A percentile compares a stretch with the other conserved stretches of the same genome.
These are phyloP conservation scores for Lithohypha guttulata DNA, from an alignment of 2,329 filamentous ascomycete species.

Conservation along the genomic window DNA sequence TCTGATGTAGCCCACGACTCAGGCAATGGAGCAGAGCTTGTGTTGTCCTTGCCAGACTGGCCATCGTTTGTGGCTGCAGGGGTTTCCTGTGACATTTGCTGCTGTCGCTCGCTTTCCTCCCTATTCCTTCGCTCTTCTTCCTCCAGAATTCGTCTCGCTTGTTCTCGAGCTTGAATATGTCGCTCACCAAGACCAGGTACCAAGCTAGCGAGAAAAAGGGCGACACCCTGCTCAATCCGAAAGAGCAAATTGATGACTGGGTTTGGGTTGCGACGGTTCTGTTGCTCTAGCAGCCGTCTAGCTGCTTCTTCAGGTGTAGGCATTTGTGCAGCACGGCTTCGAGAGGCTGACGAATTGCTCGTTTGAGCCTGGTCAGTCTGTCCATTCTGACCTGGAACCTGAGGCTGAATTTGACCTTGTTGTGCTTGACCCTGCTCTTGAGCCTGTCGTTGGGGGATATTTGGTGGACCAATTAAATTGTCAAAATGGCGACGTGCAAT, in stretches of 20 bases:
- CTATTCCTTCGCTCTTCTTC: slow-evolving; percentile 16
- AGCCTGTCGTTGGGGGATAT: slow-evolving; percentile 10
- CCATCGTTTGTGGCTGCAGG: not conserved
- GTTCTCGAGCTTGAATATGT: slow-evolving; percentile 46
- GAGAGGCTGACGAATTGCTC: not conserved
- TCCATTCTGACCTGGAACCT: not conserved
- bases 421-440: slow-evolving; percentile 1
- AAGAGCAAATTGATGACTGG: slow-evolving; percentile 16
- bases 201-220: slow-evolving; percentile 53
- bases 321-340: not conserved
- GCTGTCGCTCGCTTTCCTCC: slow-evolving; percentile 7
- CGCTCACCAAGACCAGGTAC: slow-evolving; percentile 53
- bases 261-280: slow-evolving; percentile 14
- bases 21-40: not conserved
- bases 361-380: not conserved
- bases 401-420: not conserved
- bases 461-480: slow-evolving; percentile 25
- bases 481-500: slow-evolving; percentile 37
- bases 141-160: slow-evolving; percentile 29
- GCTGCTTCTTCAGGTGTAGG: slow-evolving; percentile 20
- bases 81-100: not conserved
- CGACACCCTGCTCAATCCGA: slow-evolving; percentile 43
- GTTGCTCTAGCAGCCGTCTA: slow-evolving; percentile 17
- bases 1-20: not conserved
- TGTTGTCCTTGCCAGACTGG: not conserved